These are phyloP conservation scores for Hypoxylon intermedium DNA, from an alignment of 495 filamentous ascomycete species.

Conservation along the genomic window DNA sequence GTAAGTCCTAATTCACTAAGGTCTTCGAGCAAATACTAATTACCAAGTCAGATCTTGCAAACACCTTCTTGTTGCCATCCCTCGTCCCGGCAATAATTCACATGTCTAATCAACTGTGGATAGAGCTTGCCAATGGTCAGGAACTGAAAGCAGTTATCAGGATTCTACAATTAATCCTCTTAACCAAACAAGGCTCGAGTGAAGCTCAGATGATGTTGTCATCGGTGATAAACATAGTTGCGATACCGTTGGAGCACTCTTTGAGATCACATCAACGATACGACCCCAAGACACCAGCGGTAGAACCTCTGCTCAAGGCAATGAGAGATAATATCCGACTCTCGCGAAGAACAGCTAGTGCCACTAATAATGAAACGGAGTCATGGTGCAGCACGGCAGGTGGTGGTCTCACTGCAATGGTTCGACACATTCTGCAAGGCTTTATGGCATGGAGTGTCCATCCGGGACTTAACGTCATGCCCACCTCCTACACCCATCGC, in stretches of 20 bases:
- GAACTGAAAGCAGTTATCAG: slow-evolving; percentile 70
- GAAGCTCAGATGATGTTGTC: slow-evolving; percentile 83
- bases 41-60: slow-evolving; percentile 70
- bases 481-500: slow-evolving; percentile 80
- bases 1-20: slow-evolving; percentile 54
- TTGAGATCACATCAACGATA: slow-evolving; percentile 75
- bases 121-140: slow-evolving; percentile 44
- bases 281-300: slow-evolving; percentile 70
- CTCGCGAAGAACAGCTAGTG: slow-evolving; percentile 68
- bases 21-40: slow-evolving; percentile 3
- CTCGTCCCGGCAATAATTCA: slow-evolving; percentile 81
- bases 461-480: slow-evolving; percentile 67
- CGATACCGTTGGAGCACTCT: slow-evolving; percentile 75
- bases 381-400: slow-evolving; percentile 69
- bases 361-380: slow-evolving; percentile 76
- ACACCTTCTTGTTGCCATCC: slow-evolving; percentile 87
- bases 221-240: slow-evolving; percentile 82
- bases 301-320: slow-evolving; percentile 72
- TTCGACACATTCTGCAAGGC: slow-evolving; percentile 70
- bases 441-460: slow-evolving; percentile 77
- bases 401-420: slow-evolving; percentile 66
- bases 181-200: slow-evolving; percentile 75
- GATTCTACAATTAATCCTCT: slow-evolving; percentile 77
- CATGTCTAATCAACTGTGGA: slow-evolving; percentile 84
- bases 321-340: slow-evolving; percentile 71